phyloP scores from a whole-genome alignment of 2,329 filamentous ascomycete species.

The Sporothrix curviconia region DNA sequence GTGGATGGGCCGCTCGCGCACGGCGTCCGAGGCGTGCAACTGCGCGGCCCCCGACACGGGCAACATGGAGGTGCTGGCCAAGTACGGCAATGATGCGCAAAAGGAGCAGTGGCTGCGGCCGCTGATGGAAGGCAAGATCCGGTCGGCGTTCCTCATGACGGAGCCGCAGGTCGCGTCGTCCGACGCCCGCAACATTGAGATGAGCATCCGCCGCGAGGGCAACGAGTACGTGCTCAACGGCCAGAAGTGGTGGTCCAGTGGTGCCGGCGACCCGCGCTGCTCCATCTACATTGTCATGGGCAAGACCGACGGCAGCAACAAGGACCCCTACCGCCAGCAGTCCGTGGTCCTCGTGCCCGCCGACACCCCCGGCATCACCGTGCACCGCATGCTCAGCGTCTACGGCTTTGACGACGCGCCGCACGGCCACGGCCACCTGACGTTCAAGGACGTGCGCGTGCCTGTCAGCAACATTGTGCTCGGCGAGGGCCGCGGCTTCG shows the following conservation, averaged over 20 bases:
- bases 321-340: slow-evolving; percentile 79
- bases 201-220: slow-evolving; percentile 75
- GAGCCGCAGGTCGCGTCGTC: slow-evolving; percentile 82
- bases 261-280: slow-evolving; percentile 87
- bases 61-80: slow-evolving; percentile 92
- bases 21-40: slow-evolving; percentile 82
- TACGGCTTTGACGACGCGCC: slow-evolving; percentile 98
- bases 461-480: slow-evolving; percentile 79
- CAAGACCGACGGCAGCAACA: slow-evolving; percentile 72
- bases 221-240: slow-evolving; percentile 89
- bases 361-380: slow-evolving; percentile 74
- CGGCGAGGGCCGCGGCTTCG: slow-evolving; percentile 88
- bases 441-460: slow-evolving; percentile 83
- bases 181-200: slow-evolving; percentile 87
- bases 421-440: slow-evolving; percentile 91
- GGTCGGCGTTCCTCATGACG: slow-evolving; percentile 89
- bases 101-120: slow-evolving; percentile 78
- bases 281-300: slow-evolving; percentile 95
- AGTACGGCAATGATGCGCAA: slow-evolving; percentile 80
- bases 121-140: slow-evolving; percentile 75
- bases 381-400: slow-evolving; percentile 87
- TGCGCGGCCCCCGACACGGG: slow-evolving; percentile 88
- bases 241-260: slow-evolving; percentile 98
- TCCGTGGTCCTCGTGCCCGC: slow-evolving; percentile 87
- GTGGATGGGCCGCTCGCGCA: slow-evolving; percentile 77